Percentiles rank a stretch among this genome's conserved stretches.
Conservation (phyloP, 768 basidiomycete species). For the Phylloporus rhodoxanthus region DNA sequence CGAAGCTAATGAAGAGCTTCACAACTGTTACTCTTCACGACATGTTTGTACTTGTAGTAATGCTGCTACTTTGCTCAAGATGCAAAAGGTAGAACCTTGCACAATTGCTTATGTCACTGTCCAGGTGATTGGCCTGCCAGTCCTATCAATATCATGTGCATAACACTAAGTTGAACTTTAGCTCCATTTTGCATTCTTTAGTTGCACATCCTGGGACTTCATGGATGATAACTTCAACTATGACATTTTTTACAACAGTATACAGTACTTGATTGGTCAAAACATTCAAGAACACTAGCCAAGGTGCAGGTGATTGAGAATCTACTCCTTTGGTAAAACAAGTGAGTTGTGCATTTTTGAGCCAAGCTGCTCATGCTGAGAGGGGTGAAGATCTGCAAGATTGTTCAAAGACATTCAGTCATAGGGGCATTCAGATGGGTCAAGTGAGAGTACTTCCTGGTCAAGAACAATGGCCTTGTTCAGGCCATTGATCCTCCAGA, state of each 20-base stretch:
- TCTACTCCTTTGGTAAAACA: slow-evolving; percentile 13
- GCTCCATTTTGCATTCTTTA: slow-evolving; percentile 15
- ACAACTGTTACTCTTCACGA: not conserved
- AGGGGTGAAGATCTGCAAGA: no score
- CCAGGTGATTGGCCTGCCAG: slow-evolving; percentile 14
- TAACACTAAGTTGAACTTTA: not conserved
- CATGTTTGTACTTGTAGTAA: not conserved
- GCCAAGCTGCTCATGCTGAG: no score
- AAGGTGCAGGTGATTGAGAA: not conserved
- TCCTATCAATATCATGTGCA: not conserved
- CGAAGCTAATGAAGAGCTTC: not conserved
- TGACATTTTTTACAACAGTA: slow-evolving; percentile 9
- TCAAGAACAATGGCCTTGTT: no score
- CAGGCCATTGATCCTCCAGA: no score
- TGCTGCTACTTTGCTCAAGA: slow-evolving; percentile 3
- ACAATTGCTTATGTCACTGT: slow-evolving; percentile 22
- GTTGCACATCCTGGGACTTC: slow-evolving; percentile 1
- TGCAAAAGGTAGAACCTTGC: slow-evolving; percentile 14
- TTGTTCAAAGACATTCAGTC: no score
- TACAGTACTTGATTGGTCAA: slow-evolving; percentile 16
- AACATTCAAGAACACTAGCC: not conserved
- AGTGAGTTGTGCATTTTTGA: slow-evolving; percentile 3
- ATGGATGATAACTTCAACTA: slow-evolving; percentile 8
- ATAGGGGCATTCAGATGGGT: no score
- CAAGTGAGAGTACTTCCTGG: no score